Base-by-base conservation (phyloP, 1,284 basidiomycete genomes). In the Tetrapyrgos nigripes region DNA sequence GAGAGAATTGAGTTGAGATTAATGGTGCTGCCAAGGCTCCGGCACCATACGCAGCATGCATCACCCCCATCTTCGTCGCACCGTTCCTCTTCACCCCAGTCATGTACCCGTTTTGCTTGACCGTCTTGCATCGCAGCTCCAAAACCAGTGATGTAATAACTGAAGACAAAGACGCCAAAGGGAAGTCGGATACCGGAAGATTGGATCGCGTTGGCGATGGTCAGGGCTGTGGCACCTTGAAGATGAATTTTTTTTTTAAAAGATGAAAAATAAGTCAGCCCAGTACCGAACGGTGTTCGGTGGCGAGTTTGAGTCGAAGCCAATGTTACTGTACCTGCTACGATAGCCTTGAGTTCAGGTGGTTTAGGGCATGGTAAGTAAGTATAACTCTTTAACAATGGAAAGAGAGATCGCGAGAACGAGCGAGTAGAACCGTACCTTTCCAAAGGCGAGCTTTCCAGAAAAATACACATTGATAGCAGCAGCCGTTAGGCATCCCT, bases 11-110 rank as follows among this genome's bases (percentile, higher is more conserved):
- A 0, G 88, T 91, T 0, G 88, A 78, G 1, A 84, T 77, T 10
- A 91, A 76, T 2, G 89, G 89, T 3, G 87, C 75, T 8, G 75
- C 70, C 3, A 89, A 69, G 3, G 87, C 88, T 1, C 88, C 89
- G 8, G 79, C 70, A 52, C 62, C 62, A 33, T 64, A 64, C 2
- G 62, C 52, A 21, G 62, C 62, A 23, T 64, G 62, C n/a, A 61
- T 50, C 11, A 64, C 21, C 14, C 54, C 54, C 50, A 64, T 35
- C 47, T 64, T 64, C n/a, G 31, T 43, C 8, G 55, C 46, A 9
- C 46, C 33, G 19, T 61, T 54, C 19, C 45, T 49, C 21, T 57
- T 55, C 21, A 61, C 51, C 17, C 40, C 50, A 19, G 33, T 57
- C 3, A 61, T 44, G 37, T 54, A 64, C 19, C 62, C 62, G 33